Percentiles rank a stretch among this genome's conserved stretches.
Conservation (phyloP, 345 rosid genomes). For the Melastoma malabathricum region DNA sequence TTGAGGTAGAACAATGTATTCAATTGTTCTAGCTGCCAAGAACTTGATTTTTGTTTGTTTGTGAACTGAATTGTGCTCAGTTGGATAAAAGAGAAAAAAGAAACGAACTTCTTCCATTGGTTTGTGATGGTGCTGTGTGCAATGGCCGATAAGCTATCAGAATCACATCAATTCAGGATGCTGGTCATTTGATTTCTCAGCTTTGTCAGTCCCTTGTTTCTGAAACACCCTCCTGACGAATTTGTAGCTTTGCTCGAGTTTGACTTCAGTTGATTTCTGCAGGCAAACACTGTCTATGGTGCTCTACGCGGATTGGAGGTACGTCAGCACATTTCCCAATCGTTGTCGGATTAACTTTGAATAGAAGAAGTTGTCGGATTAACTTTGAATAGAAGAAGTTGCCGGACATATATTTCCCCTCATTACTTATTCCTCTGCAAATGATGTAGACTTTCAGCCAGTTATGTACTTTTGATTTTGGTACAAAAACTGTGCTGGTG, state of each 20-base stretch:
- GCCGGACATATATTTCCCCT: no score
- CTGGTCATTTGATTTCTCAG: no score
- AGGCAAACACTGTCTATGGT: constrained; percentile 80
- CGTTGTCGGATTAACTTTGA: no score
- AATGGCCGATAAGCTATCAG: background rate
- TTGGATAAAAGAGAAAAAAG: background rate
- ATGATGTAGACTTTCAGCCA: constrained; percentile 83
- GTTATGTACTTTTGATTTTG: constrained; percentile 62
- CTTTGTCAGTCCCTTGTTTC: no score
- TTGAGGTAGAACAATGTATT: constrained; percentile 49
- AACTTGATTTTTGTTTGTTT: background rate
- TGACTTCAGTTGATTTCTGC: constrained; percentile 9
- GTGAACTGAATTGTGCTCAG: background rate
- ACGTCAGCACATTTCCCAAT: background rate
- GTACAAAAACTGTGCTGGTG: constrained; percentile 51
- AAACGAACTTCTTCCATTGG: background rate
- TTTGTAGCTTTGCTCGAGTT: no score
- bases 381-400: no score
- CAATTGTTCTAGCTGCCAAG: no score
- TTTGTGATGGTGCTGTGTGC: background rate
- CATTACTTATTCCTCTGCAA: constrained; percentile 1
- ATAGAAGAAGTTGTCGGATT: no score
- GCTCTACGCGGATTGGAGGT: constrained; percentile 92
- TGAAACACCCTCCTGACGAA: no score
- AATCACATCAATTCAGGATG: background rate